phyloP scores from a whole-genome alignment of 2,329 filamentous ascomycete species.

The Penicillium decumbens region DNA sequence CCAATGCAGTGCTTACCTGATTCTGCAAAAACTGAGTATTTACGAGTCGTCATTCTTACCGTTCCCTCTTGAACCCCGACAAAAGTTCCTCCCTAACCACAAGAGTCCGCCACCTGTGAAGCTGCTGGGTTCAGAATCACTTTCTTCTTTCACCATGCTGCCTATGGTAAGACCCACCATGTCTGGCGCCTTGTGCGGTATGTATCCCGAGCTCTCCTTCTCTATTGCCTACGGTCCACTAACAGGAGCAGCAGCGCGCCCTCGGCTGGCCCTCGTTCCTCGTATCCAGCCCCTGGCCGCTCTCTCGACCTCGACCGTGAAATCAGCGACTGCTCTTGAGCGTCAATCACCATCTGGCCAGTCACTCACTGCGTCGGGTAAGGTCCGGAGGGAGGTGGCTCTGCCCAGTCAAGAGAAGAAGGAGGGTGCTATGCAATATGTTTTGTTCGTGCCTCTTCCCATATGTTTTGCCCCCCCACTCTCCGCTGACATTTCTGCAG shows the following conservation, averaged over 20 bases:
- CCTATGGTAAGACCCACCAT: conserved; percentile 25
- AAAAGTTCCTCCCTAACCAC: conserved; percentile 22
- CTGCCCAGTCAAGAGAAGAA: conserved; percentile 49
- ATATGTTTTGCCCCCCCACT: background rate
- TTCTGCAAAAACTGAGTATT: conserved; percentile 3
- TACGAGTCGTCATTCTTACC: conserved; percentile 16
- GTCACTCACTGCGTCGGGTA: conserved; percentile 41
- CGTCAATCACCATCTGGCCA: conserved; percentile 32
- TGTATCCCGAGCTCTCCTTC: conserved; percentile 1
- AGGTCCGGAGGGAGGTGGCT: conserved; percentile 46
- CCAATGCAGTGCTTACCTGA: conserved; percentile 13
- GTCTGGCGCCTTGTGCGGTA: conserved; percentile 29
- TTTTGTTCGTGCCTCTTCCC: conserved; percentile 36
- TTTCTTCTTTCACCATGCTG: conserved; percentile 22
- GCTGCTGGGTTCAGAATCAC: conserved; percentile 5
- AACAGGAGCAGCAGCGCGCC: conserved; percentile 25
- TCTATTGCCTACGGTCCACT: conserved; percentile 13
- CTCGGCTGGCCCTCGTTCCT: conserved; percentile 27
- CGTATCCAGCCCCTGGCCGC: conserved; percentile 36
- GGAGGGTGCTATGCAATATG: conserved; percentile 51
- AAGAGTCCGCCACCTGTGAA: conserved; percentile 19
- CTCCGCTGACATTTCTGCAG: conserved; percentile 21
- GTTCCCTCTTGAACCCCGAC: conserved; percentile 13
- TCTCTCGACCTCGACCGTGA: conserved; percentile 43
- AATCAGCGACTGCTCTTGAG: conserved; percentile 42